These are phyloP conservation scores for Aureobasidium subglaciale DNA, from an alignment of 2,329 filamentous ascomycete species.

Conservation along the genomic window DNA sequence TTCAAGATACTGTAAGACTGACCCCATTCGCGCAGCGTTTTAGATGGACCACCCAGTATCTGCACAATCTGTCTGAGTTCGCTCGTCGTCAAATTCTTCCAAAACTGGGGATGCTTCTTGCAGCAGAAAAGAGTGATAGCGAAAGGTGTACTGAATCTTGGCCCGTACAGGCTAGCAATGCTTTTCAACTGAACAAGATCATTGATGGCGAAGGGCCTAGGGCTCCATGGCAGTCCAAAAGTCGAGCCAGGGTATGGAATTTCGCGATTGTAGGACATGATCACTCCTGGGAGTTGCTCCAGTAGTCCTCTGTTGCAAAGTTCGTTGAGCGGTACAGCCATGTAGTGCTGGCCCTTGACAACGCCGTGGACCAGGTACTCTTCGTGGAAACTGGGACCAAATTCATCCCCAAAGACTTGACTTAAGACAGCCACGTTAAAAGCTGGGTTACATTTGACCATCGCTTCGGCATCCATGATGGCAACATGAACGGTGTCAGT, in stretches of 20 bases:
- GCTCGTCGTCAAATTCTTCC: background rate
- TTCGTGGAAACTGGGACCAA: background rate
- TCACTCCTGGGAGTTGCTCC: background rate
- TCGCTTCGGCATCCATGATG: slow-evolving; percentile 3
- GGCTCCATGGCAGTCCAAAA: no score
- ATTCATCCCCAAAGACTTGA: background rate
- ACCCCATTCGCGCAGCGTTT: background rate
- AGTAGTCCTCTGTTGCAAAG: background rate
- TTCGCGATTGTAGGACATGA: no score
- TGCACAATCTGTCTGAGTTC: background rate
- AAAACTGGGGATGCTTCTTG: background rate
- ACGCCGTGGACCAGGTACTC: background rate
- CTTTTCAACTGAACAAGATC: background rate
- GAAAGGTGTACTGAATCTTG: background rate
- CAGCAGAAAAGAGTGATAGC: background rate
- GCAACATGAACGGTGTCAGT: background rate
- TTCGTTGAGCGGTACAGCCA: background rate
- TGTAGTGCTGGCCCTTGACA: background rate
- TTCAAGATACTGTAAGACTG: no score
- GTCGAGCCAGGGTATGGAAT: no score
- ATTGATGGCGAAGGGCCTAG: background rate
- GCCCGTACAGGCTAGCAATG: background rate
- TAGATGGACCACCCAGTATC: background rate
- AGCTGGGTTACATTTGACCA: background rate
- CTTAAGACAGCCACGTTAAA: slow-evolving; percentile 1